Evolutionary conservation across 305 asterid species (phyloP), one percentile per base, ranked within the genome.

Genomic region (Euphrasia arctica): DNA sequence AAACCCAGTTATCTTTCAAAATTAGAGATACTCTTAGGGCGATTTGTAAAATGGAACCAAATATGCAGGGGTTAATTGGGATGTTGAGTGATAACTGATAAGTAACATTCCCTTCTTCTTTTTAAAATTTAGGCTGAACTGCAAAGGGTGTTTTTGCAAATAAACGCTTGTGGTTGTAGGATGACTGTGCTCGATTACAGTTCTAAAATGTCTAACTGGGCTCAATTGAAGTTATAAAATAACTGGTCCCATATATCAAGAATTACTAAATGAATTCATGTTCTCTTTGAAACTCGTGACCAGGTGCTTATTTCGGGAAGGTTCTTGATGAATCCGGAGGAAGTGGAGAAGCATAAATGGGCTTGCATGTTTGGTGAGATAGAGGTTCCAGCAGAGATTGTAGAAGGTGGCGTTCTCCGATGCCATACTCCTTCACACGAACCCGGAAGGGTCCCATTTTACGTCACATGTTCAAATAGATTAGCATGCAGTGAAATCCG

Each of bases 361-460:
- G 95, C 96, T 72, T 88, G 95, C 82, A 94, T 94, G 99, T 94
- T 94, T 77, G 99, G 97, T 57, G 92, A 90, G 79, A 62, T 83
- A 71, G 97, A 94, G 82, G 97, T 90, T 69, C 96, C 91, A 6
- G 97, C 91, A 34, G 86, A 86, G 78, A 78, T 94, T 57, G 78
- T 90, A 56, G 87, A 78, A 55, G 84, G 81, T 61, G 99, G 97
- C 34, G 89, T 85, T 75, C 91, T 93, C 63, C 83, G 89, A 60
- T 94, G 99, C 85, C 67, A 54, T 66, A 84, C 97, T 22, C 97
- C 96, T 64, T 58, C 68, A 29, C 99, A 88, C 62, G 83, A 77
- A 72, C 70, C 82, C 61, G 97, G 96, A 70, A 80, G 83, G 75
- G 86, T 94, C 66, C 95, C 95, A 13, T 94, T 94, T 69, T 94